Percentiles rank a stretch among this genome's conserved stretches.
These are phyloP conservation scores for Collybia mongolica DNA, from an alignment of 768 basidiomycete species.

Conservation along the genomic window DNA sequence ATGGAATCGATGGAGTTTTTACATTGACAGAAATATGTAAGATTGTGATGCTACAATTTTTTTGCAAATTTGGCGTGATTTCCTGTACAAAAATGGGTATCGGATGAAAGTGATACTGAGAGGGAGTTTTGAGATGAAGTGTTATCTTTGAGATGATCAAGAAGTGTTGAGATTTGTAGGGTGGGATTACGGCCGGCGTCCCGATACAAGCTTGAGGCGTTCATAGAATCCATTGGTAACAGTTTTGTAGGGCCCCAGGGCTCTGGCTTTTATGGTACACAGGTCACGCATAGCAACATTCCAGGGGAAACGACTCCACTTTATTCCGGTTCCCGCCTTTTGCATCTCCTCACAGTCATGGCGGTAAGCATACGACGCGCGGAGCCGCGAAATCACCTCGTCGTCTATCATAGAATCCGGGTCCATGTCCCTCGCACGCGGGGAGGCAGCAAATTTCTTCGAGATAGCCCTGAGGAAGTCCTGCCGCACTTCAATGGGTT, in stretches of 20 bases:
- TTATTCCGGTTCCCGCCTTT: not conserved
- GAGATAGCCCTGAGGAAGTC: constrained; percentile 45
- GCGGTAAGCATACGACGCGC: constrained; percentile 51
- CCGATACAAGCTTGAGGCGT: constrained; percentile 24
- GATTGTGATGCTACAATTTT: too few relatives aligned
- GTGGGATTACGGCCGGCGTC: constrained; percentile 6
- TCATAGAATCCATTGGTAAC: constrained; percentile 41
- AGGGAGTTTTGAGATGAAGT: not conserved
- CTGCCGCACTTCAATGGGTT: constrained; percentile 44
- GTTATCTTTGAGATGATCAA: not conserved
- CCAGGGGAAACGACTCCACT: constrained; percentile 47
- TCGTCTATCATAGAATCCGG: constrained; percentile 23
- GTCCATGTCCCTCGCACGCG: constrained; percentile 20
- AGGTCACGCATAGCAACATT: constrained; percentile 49
- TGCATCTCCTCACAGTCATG: constrained; percentile 27
- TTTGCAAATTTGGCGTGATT: too few relatives aligned
- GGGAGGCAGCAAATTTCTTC: constrained; percentile 33
- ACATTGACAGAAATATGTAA: too few relatives aligned
- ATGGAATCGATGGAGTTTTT: too few relatives aligned
- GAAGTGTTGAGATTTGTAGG: not conserved
- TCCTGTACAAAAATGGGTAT: too few relatives aligned
- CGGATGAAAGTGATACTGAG: too few relatives aligned
- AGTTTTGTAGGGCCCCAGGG: constrained; percentile 37
- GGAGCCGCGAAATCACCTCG: constrained; percentile 30
- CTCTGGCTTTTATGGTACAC: constrained; percentile 47